Evolutionary conservation across 768 basidiomycete genomes (phyloP).

Genomic region (Megacollybia marginata): DNA sequence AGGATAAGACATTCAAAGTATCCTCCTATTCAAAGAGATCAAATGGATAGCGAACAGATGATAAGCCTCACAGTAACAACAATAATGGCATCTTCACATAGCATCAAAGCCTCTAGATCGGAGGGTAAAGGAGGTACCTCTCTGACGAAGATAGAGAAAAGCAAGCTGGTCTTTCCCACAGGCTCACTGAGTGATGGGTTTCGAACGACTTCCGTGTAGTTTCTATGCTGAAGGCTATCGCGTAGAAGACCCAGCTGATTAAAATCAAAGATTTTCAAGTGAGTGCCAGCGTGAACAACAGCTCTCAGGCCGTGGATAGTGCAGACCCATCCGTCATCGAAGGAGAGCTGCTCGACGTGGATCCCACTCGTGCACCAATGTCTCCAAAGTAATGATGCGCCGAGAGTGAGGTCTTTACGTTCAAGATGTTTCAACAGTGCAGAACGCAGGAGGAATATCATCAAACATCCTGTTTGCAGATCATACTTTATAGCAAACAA

Average conservation of each 20-base stretch:
- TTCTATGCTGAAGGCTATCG: conserved; percentile 3
- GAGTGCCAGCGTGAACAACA: conserved; percentile 13
- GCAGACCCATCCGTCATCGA: conserved; percentile 24
- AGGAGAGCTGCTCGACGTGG: no score
- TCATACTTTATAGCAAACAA: no score
- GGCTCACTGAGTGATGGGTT: no score
- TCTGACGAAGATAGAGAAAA: background rate
- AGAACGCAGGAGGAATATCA: no score
- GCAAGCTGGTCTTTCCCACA: no score
- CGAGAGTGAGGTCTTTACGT: no score
- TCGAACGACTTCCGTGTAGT: background rate
- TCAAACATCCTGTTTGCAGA: no score
- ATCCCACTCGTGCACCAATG: no score
- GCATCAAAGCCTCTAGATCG: conserved; percentile 14
- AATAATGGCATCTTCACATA: conserved; percentile 26
- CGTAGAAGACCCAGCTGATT: conserved; percentile 16
- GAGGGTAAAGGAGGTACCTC: background rate
- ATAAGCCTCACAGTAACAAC: conserved; percentile 21
- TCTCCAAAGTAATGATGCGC: no score
- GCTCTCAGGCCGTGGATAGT: conserved; percentile 27
- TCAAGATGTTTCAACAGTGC: no score
- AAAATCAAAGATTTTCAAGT: conserved; percentile 24
- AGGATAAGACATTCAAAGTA: no score
- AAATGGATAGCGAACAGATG: background rate
- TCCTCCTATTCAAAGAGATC: no score